Conservation (phyloP, 108 stramenopile genomes). For the Stephanodiscus triporus region DNA sequence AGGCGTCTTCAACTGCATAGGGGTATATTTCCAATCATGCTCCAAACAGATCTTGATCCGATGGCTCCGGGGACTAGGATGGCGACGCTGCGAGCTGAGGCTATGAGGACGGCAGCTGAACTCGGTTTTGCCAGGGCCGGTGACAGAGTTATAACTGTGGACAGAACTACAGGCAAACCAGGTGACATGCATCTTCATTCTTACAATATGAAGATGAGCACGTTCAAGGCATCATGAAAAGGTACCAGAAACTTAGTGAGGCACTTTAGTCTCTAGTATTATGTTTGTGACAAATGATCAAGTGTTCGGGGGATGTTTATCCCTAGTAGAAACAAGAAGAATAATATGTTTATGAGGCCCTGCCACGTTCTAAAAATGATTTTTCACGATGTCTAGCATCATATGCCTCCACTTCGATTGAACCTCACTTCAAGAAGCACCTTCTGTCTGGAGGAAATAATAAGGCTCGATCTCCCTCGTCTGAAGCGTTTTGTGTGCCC, state of each 20-base stretch:
- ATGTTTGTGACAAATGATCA: neutral
- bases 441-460: constrained; percentile 19
- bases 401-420: constrained; percentile 40
- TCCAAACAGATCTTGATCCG: constrained; percentile 57
- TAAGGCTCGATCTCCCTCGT: constrained; percentile 32
- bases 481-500: constrained; percentile 38
- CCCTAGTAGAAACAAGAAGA: neutral
- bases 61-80: constrained; percentile 49
- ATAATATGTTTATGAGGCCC: neutral
- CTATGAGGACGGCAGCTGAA: constrained; percentile 70
- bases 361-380: constrained; percentile 11
- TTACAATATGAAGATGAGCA: constrained; percentile 78
- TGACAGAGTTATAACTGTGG: constrained; percentile 70
- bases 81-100: constrained; percentile 67
- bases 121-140: constrained; percentile 65
- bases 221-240: constrained; percentile 29
- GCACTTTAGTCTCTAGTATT: neutral
- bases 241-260: neutral
- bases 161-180: constrained; percentile 58
- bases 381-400: constrained; percentile 41
- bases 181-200: constrained; percentile 62
- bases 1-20: constrained; percentile 64
- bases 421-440: constrained; percentile 29
- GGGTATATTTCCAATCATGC: constrained; percentile 57
- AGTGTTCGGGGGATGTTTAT: neutral